A percentile compares a stretch with the other conserved stretches of the same genome.
phyloP scores from a whole-genome alignment of 2,329 filamentous ascomycete genomes.

The Cladosporium colombiae region DNA sequence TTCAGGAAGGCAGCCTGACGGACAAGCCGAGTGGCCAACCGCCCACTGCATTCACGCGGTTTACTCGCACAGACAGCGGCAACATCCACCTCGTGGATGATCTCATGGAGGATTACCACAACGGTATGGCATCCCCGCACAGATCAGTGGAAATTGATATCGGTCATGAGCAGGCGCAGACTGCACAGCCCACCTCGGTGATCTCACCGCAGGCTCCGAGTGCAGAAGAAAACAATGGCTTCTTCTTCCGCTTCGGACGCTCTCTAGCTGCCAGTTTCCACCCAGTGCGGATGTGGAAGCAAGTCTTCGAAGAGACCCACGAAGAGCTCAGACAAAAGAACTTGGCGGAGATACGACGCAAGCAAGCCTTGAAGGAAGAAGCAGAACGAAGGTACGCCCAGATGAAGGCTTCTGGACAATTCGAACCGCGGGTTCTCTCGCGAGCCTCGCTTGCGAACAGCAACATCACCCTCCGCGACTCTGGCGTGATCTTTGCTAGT shows the following conservation, averaged over 20 bases:
- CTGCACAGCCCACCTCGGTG: constrained; percentile 23
- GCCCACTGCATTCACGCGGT: constrained; percentile 65
- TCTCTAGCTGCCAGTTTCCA: constrained; percentile 57
- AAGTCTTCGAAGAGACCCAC: constrained; percentile 48
- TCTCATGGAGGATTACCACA: constrained; percentile 43
- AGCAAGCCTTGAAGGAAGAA: constrained; percentile 46
- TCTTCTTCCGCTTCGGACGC: constrained; percentile 58
- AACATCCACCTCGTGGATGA: constrained; percentile 37
- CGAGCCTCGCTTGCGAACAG: constrained; percentile 4
- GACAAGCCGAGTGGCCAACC: constrained; percentile 73
- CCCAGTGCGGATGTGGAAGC: constrained; percentile 52
- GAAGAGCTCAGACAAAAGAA: constrained; percentile 43
- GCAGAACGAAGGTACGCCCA: constrained; percentile 56
- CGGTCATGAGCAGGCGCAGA: constrained; percentile 27
- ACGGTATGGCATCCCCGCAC: constrained; percentile 24
- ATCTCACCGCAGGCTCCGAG: background rate
- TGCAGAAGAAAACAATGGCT: constrained; percentile 37
- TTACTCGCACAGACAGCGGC: constrained; percentile 34
- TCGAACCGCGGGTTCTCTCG: constrained; percentile 34
- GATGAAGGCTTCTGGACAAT: constrained; percentile 55
- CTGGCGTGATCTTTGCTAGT: constrained; percentile 30
- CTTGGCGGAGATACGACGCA: constrained; percentile 42
- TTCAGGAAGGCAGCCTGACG: constrained; percentile 81
- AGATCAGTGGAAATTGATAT: constrained; percentile 26
- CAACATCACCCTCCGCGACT: constrained; percentile 31